Evolutionary conservation across 768 basidiomycete species (phyloP).

Genomic region (Suillus luteus): DNA sequence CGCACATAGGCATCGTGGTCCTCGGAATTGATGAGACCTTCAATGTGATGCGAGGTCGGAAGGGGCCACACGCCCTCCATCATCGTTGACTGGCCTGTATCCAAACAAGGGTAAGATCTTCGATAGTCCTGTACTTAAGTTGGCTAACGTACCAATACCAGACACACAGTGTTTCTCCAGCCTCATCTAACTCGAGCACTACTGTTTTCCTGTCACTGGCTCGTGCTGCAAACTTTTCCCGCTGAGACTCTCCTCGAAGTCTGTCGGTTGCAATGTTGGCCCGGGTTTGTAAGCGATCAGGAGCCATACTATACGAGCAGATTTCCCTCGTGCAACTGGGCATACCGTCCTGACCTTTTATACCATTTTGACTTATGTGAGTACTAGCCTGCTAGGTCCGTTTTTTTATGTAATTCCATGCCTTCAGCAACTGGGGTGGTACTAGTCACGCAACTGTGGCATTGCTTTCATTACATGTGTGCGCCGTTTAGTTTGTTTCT

Average conservation of each 20-base stretch:
- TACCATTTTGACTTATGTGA: background rate
- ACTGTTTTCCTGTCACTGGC: background rate
- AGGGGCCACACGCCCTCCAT: background rate
- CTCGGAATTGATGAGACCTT: slow-evolving; percentile 3
- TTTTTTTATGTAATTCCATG: background rate
- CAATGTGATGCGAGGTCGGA: background rate
- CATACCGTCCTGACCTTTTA: background rate
- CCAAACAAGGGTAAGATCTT: background rate
- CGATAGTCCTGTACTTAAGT: background rate
- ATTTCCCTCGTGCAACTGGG: background rate
- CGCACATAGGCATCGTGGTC: too few species aligned
- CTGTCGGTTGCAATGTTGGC: background rate
- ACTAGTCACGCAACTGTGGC: too few species aligned
- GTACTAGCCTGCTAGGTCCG: background rate
- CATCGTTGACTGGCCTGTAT: background rate
- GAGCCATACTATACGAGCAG: background rate
- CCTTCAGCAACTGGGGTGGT: background rate
- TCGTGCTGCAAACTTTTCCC: background rate
- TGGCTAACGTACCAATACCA: background rate
- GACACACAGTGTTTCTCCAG: background rate
- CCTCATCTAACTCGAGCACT: background rate
- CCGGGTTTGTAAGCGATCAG: background rate
- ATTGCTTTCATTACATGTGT: background rate
- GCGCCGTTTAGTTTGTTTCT: background rate
- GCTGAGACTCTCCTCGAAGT: background rate